These are phyloP conservation scores for Gonium pectorale DNA, from an alignment of 139 green algal genomes.

Conservation along the genomic window DNA sequence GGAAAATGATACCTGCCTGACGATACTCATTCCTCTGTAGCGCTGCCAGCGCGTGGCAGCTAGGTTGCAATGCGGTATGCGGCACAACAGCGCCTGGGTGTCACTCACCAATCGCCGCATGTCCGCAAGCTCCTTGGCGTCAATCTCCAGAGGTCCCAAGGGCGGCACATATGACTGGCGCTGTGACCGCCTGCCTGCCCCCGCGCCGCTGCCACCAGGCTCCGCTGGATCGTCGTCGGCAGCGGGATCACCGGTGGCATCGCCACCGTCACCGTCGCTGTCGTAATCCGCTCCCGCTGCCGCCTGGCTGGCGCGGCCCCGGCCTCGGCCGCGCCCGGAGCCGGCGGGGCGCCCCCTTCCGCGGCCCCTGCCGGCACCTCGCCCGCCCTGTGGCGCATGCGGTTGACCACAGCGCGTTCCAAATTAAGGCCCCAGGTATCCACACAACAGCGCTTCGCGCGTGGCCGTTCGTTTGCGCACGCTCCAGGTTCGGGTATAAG, in stretches of 20 bases:
- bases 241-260: neutral
- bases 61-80: neutral
- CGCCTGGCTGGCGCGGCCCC: neutral
- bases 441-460: too few species aligned
- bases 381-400: neutral
- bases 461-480: too few species aligned
- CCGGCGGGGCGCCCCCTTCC: neutral
- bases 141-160: neutral
- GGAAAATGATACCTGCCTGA: neutral
- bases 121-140: neutral
- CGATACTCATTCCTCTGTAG: neutral
- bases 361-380: neutral
- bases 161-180: neutral
- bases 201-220: neutral
- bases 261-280: neutral
- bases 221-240: neutral
- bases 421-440: neutral
- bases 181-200: neutral
- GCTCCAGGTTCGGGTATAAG: too few species aligned
- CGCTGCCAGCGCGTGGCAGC: neutral
- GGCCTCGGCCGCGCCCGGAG: neutral
- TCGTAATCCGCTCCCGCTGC: neutral
- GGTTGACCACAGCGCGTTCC: neutral
- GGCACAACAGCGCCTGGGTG: too few species aligned
- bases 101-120: conserved; percentile 3